Evolutionary conservation across 768 basidiomycete species (phyloP).

Genomic region (Lactarius vividus): DNA sequence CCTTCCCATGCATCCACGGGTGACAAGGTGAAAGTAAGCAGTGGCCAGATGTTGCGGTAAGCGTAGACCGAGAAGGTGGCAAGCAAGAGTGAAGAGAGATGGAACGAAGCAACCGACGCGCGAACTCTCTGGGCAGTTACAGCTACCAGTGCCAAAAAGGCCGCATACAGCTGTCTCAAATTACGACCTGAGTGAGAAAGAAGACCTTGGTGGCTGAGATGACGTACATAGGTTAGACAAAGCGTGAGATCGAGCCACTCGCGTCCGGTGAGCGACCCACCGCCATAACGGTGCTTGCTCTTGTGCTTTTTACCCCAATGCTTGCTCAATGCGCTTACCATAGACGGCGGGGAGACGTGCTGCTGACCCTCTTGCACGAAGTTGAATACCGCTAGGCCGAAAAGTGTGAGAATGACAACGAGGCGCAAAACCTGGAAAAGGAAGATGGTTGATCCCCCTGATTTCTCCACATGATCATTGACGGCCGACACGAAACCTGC

Average conservation of each 20-base stretch:
- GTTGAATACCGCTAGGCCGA: slow-evolving; percentile 48
- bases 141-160: slow-evolving; percentile 28
- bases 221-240: slow-evolving; percentile 37
- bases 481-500: slow-evolving; percentile 18
- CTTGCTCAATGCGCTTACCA: slow-evolving; percentile 20
- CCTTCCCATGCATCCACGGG: no score
- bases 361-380: slow-evolving; percentile 35
- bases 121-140: slow-evolving; percentile 12
- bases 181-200: neutral
- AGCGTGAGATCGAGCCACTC: slow-evolving; percentile 27
- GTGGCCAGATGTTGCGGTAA: no score
- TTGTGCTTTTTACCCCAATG: slow-evolving; percentile 32
- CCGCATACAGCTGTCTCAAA: slow-evolving; percentile 27
- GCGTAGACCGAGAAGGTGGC: slow-evolving; percentile 47
- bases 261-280: slow-evolving; percentile 1
- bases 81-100: slow-evolving; percentile 51
- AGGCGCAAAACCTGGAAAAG: slow-evolving; percentile 46
- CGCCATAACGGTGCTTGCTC: slow-evolving; percentile 16
- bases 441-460: slow-evolving; percentile 50
- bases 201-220: neutral
- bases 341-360: neutral
- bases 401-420: slow-evolving; percentile 44
- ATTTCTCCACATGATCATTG: slow-evolving; percentile 38
- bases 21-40: no score
- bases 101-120: slow-evolving; percentile 36